Evolutionary conservation across 1,284 basidiomycete species (phyloP), one percentile per base, ranked within the genome.

Genomic region (Naganishia sp.): DNA sequence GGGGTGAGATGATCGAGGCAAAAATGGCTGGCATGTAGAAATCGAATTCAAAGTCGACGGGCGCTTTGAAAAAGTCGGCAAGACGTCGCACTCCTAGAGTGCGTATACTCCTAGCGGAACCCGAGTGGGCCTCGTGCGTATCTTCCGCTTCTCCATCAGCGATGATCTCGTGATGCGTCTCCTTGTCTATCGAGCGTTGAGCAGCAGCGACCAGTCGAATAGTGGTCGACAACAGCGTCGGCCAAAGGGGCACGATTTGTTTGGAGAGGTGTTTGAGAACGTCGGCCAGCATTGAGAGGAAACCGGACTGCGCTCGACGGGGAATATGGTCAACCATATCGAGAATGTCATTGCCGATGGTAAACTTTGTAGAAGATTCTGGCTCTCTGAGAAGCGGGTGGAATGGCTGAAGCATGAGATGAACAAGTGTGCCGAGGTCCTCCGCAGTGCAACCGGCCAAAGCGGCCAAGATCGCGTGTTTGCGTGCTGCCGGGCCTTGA

Each of bases 321-420:
- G 50, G 67, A 28, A 66, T 50, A 11, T 50, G 54, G 60, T 56
- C 21, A 28, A 68, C 35, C 43, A 63, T 25, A 58, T 55, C 46
- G 31, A 63, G 41, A n/a, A 43, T 41, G 18, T 63, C 68, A 13
- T 65, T 56, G 39, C 49, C 46, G 47, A 65, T 66, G 18, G 63
- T 46, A 45, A 54, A 66, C 21, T 66, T 62, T 42, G 54, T 68
- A 67, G 72, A 64, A 69, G 76, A 55, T 57, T 70, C 67, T 74
- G 75, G 62, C 66, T 74, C 63, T 53, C 70, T 54, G 11, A 68
- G 35, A 51, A 71, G 62, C 67, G 73, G 45, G 31, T 72, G 81
- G 70, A 96, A 85, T 0, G 92, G 89, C 60, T 84, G 84, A n/a
- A 98, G 79, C 93, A 99, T 99, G 58, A 99, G 83, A 70, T 94